Evolutionary conservation across 1,284 basidiomycete genomes (phyloP).

Genomic region (Sanguinoderma infundibulare): DNA sequence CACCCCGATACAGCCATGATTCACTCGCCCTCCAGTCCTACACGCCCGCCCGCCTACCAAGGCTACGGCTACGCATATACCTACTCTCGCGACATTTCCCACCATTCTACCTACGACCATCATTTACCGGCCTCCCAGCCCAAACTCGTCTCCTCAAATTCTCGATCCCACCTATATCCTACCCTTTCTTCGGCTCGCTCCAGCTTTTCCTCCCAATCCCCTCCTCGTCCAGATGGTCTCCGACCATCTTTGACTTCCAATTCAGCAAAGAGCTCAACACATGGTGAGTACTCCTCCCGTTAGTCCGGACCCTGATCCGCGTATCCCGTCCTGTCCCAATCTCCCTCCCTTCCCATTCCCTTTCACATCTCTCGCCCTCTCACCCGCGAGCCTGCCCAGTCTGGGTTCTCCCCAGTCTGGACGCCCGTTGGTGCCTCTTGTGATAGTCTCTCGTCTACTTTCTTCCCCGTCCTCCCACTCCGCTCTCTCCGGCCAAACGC

Average conservation of each 20-base stretch:
- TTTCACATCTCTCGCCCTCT: not conserved
- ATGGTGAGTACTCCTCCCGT: conserved; percentile 6
- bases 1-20: conserved; percentile 12
- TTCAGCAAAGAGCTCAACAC: not conserved
- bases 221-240: not conserved
- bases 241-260: conserved; percentile 6
- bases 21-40: conserved; percentile 17
- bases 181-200: conserved; percentile 9
- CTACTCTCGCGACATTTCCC: conserved; percentile 14
- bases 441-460: not conserved
- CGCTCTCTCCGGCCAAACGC: conserved; percentile 9
- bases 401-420: conserved; percentile 5
- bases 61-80: conserved; percentile 19
- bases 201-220: conserved; percentile 3
- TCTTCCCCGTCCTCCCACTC: not conserved
- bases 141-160: not conserved
- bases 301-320: not conserved
- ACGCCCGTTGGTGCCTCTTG: not conserved
- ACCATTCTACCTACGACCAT: conserved; percentile 2
- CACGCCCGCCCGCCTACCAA: conserved; percentile 11
- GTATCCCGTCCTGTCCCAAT: not conserved
- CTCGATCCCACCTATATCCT: conserved; percentile 15
- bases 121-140: conserved; percentile 4
- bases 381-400: not conserved
- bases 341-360: not conserved